These are phyloP conservation scores for Botrytis hyacinthi DNA, from an alignment of 2,329 filamentous ascomycete genomes.

Conservation along the genomic window DNA sequence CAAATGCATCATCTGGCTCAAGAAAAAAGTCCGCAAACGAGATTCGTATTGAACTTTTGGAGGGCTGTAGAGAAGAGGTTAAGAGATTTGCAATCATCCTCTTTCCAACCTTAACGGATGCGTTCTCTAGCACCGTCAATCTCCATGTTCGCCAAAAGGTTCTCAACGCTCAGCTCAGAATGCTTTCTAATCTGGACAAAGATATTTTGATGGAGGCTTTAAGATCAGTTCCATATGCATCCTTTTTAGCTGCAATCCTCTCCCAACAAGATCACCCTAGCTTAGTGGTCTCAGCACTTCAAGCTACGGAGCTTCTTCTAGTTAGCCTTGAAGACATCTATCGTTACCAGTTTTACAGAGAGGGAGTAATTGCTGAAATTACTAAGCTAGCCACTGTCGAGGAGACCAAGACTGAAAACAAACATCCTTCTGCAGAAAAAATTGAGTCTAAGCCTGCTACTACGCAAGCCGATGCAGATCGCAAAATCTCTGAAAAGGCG, in stretches of 20 bases:
- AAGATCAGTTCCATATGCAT: slow-evolving; percentile 87
- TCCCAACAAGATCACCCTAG: slow-evolving; percentile 92
- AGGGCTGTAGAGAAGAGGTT: slow-evolving; percentile 81
- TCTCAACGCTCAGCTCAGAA: slow-evolving; percentile 91
- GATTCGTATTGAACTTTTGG: slow-evolving; percentile 76
- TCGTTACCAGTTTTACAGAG: slow-evolving; percentile 93
- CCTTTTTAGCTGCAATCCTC: slow-evolving; percentile 89
- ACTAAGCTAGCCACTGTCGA: slow-evolving; percentile 64
- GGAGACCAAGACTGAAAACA: slow-evolving; percentile 23
- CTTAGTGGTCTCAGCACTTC: slow-evolving; percentile 80
- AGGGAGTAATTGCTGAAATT: slow-evolving; percentile 92
- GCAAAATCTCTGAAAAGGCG: slow-evolving; percentile 37
- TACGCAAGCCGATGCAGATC: slow-evolving; percentile 37
- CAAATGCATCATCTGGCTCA: slow-evolving; percentile 44
- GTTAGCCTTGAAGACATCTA: slow-evolving; percentile 84
- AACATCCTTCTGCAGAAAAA: slow-evolving; percentile 27
- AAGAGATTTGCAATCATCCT: slow-evolving; percentile 90
- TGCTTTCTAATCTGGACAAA: slow-evolving; percentile 92
- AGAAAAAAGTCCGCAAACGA: slow-evolving; percentile 64
- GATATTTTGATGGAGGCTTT: slow-evolving; percentile 82
- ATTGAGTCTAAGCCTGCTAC: slow-evolving; percentile 31
- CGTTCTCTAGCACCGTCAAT: slow-evolving; percentile 97
- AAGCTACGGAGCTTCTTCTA: slow-evolving; percentile 85
- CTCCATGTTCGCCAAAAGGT: slow-evolving; percentile 93
- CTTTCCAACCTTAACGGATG: slow-evolving; percentile 91